Evolutionary conservation across 2,329 filamentous ascomycete genomes (phyloP).

Genomic region (Alternaria gansuensis): DNA sequence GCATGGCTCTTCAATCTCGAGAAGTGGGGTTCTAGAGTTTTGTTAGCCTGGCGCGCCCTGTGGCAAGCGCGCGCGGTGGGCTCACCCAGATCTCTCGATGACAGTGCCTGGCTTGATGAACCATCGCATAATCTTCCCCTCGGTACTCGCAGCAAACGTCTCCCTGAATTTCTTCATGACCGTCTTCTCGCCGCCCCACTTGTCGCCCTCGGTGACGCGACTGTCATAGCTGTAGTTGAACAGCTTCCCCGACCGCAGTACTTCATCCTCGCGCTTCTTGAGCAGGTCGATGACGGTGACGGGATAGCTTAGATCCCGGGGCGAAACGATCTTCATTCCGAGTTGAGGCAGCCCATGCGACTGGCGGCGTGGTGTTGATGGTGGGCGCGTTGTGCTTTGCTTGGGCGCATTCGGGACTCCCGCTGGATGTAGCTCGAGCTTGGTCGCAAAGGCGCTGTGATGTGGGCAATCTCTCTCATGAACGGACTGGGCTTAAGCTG

Average conservation of each 20-base stretch:
- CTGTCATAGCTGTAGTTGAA: conserved; percentile 89
- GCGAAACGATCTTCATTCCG: conserved; percentile 61
- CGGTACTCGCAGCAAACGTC: conserved; percentile 82
- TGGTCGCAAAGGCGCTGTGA: conserved; percentile 8
- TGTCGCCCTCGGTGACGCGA: conserved; percentile 71
- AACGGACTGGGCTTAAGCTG: not conserved
- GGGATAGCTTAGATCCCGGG: conserved; percentile 78
- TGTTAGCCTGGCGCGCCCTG: conserved; percentile 17
- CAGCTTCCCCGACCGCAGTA: conserved; percentile 79
- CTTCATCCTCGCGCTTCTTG: conserved; percentile 75
- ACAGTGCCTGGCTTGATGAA: conserved; percentile 72
- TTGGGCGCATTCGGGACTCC: conserved; percentile 46
- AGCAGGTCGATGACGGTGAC: conserved; percentile 89
- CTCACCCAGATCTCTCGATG: conserved; percentile 61
- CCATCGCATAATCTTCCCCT: conserved; percentile 82
- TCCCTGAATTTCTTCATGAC: conserved; percentile 75
- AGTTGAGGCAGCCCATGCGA: conserved; percentile 45
- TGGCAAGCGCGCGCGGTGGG: conserved; percentile 13
- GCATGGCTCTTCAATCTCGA: conserved; percentile 90
- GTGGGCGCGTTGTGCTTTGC: conserved; percentile 40
- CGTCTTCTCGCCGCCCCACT: conserved; percentile 76
- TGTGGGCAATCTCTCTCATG: not conserved
- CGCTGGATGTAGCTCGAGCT: conserved; percentile 15
- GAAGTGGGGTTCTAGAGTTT: conserved; percentile 62
- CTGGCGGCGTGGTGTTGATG: conserved; percentile 24